Evolutionary conservation across 2,329 filamentous ascomycete genomes (phyloP).

Genomic region (Dothiorella sarmentorum): DNA sequence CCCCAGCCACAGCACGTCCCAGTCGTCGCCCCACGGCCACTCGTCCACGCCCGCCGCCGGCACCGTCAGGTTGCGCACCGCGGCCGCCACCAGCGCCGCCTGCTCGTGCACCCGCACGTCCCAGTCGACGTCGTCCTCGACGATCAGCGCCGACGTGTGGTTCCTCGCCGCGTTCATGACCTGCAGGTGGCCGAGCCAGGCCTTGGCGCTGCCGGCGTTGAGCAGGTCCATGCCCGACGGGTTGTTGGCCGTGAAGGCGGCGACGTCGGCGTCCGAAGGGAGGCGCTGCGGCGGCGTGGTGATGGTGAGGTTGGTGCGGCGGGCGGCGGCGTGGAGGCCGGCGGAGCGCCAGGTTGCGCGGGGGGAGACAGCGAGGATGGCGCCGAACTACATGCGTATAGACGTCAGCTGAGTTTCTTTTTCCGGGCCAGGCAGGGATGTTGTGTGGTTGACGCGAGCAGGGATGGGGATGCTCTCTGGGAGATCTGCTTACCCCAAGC

Average conservation of each 20-base stretch:
- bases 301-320: constrained; percentile 17
- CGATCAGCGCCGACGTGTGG: constrained; percentile 15
- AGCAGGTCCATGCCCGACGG: neutral
- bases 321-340: constrained; percentile 18
- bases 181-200: constrained; percentile 21
- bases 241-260: neutral
- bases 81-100: neutral
- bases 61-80: constrained; percentile 6
- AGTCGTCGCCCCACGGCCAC: constrained; percentile 17
- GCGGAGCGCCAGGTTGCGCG: constrained; percentile 17
- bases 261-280: neutral
- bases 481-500: constrained; percentile 13
- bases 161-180: constrained; percentile 5
- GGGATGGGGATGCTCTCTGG: neutral
- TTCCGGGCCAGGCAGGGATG: neutral
- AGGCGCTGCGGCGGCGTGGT: constrained; percentile 13
- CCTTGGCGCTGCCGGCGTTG: constrained; percentile 9
- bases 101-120: constrained; percentile 16
- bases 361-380: constrained; percentile 18
- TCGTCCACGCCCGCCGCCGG: neutral
- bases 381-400: constrained; percentile 9
- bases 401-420: neutral
- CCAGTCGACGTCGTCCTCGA: constrained; percentile 22
- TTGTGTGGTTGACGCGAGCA: too few species aligned
- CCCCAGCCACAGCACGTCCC: constrained; percentile 17